Evolutionary conservation across 163 green algal genomes (phyloP).

Genomic region (Chloromonas sp.): DNA sequence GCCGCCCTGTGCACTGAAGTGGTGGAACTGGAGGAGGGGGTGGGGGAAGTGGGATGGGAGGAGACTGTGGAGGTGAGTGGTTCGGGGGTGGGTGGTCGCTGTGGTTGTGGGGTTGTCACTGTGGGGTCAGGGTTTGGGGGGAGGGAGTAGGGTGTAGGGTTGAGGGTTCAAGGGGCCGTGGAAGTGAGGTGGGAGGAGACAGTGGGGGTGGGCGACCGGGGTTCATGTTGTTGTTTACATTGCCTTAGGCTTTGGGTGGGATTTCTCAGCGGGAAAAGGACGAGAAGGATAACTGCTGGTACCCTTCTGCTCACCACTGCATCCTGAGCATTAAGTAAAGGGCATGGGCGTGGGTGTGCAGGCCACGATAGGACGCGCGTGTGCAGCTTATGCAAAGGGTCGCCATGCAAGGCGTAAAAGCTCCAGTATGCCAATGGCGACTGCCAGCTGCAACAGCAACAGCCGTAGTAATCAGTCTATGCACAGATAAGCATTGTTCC

Average conservation of each 20-base stretch:
- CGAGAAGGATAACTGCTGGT: too few species aligned
- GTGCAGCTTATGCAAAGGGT: too few species aligned
- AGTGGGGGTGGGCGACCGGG: not conserved
- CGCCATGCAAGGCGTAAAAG: too few species aligned
- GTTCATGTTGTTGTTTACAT: not conserved
- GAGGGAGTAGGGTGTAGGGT: not conserved
- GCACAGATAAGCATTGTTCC: too few species aligned
- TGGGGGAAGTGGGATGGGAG: constrained; percentile 48
- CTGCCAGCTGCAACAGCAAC: too few species aligned
- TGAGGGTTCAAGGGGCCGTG: not conserved
- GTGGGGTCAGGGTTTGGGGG: not conserved
- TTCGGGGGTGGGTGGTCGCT: not conserved
- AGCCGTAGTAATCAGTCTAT: too few species aligned
- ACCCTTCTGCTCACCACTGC: too few species aligned
- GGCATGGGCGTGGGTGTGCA: too few species aligned
- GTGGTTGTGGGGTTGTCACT: not conserved
- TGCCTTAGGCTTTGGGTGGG: not conserved
- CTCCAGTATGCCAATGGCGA: too few species aligned
- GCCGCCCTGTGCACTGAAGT: constrained; percentile 39
- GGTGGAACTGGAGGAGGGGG: constrained; percentile 16
- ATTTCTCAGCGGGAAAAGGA: not conserved
- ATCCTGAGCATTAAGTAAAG: too few species aligned
- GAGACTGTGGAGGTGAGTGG: constrained; percentile 37
- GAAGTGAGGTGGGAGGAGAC: not conserved
- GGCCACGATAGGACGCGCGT: too few species aligned